A percentile compares a stretch with the other conserved stretches of the same genome.
These are phyloP conservation scores for Gnaphalium uliginosum DNA, from an alignment of 129 eudicot genomes.

Conservation along the genomic window DNA sequence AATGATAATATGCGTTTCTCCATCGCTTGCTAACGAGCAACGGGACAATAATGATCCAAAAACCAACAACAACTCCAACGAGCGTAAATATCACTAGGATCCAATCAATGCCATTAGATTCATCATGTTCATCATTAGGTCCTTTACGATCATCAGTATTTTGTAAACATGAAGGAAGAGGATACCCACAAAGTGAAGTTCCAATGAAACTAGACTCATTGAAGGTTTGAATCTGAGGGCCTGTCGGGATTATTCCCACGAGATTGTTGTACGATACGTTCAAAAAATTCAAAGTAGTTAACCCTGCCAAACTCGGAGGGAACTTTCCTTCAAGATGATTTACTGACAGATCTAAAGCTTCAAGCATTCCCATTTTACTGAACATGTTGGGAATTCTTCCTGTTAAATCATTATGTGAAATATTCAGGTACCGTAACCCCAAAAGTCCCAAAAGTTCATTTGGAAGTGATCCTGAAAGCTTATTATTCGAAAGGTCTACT, in stretches of 20 bases:
- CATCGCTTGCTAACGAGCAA: constrained; percentile 24
- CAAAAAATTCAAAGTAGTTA: constrained; percentile 19
- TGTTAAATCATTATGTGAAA: constrained; percentile 34
- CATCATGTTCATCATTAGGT: not conserved
- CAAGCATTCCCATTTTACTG: constrained; percentile 26
- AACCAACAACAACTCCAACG: constrained; percentile 23
- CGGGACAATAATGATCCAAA: constrained; percentile 27
- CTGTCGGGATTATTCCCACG: constrained; percentile 27
- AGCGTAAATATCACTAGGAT: constrained; percentile 14
- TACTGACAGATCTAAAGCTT: constrained; percentile 39
- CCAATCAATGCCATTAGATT: constrained; percentile 25
- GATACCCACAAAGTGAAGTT: constrained; percentile 29
- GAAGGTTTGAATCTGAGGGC: constrained; percentile 26
- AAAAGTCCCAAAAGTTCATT: constrained; percentile 27
- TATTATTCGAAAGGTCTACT: constrained; percentile 42
- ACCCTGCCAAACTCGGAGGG: constrained; percentile 20
- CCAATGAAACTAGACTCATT: constrained; percentile 23
- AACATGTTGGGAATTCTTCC: constrained; percentile 41
- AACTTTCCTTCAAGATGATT: constrained; percentile 34
- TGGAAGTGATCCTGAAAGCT: constrained; percentile 32
- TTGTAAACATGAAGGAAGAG: constrained; percentile 8
- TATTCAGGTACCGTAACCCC: constrained; percentile 31
- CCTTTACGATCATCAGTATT: constrained; percentile 7
- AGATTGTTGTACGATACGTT: constrained; percentile 25
- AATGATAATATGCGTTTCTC: constrained; percentile 27